Conservation (phyloP, 257 asterid genomes). For the Jacaranda copaia region DNA sequence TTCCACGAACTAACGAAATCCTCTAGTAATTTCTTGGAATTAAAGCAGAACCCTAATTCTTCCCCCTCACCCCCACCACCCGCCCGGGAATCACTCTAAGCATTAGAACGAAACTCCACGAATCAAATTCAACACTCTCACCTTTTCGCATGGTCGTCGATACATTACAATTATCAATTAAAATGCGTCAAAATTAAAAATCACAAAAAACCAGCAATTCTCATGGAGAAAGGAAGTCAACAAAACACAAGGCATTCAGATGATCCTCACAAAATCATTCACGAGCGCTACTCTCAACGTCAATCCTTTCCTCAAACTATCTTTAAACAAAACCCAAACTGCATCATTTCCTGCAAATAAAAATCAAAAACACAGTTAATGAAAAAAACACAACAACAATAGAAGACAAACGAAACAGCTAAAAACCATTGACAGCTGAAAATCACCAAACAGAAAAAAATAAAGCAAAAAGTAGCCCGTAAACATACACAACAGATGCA, state of each 20-base stretch:
- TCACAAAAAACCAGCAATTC: neutral
- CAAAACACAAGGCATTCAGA: neutral
- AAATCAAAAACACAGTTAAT: neutral
- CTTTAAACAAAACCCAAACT: constrained; percentile 10
- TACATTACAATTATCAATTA: neutral
- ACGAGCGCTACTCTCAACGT: neutral
- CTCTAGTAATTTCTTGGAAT: neutral
- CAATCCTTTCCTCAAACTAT: neutral
- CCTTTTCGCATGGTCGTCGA: constrained; percentile 22
- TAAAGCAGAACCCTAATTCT: constrained; percentile 27
- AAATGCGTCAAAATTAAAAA: constrained; percentile 1
- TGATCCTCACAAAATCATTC: constrained; percentile 24
- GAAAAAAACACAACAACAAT: neutral
- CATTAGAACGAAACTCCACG: neutral
- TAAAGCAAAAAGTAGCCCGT: neutral
- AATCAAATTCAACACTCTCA: constrained; percentile 8
- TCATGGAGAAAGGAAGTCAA: neutral
- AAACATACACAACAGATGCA: neutral
- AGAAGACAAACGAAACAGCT: neutral
- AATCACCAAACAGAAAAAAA: neutral
- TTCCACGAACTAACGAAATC: constrained; percentile 10
- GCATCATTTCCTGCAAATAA: constrained; percentile 10
- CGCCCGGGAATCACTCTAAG: constrained; percentile 9
- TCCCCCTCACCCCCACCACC: neutral
- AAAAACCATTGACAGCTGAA: neutral